Evolutionary conservation across 768 basidiomycete genomes (phyloP).

Genomic region (Roridomyces roridus): DNA sequence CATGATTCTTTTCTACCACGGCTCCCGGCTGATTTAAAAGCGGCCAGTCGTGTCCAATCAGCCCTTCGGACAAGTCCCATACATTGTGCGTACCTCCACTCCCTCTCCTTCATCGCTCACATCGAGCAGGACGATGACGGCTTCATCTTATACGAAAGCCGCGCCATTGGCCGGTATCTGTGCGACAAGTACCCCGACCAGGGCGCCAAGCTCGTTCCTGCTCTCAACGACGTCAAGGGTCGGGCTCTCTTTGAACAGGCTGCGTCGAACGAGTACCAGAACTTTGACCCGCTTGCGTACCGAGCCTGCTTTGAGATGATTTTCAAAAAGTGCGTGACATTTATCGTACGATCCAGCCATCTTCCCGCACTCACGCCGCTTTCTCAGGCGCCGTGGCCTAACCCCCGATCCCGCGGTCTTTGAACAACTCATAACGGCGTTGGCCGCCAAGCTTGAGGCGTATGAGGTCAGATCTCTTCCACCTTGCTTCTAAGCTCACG

Average conservation of each 20-base stretch:
- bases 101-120: constrained; percentile 25
- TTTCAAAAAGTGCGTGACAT: constrained; percentile 16
- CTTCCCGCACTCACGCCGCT: neutral
- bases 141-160: constrained; percentile 52
- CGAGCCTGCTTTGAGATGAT: constrained; percentile 2
- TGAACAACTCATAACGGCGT: constrained; percentile 32
- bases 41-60: constrained; percentile 39
- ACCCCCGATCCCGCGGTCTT: constrained; percentile 33
- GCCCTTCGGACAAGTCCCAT: constrained; percentile 53
- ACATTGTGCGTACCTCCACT: constrained; percentile 33
- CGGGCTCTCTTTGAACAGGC: constrained; percentile 35
- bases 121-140: constrained; percentile 46
- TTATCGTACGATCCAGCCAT: too few species aligned
- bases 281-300: constrained; percentile 5
- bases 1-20: too few species aligned
- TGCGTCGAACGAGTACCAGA: constrained; percentile 12
- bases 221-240: constrained; percentile 3
- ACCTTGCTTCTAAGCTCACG: too few species aligned
- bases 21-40: too few species aligned
- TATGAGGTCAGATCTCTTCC: constrained; percentile 42
- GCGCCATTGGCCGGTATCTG: constrained; percentile 54
- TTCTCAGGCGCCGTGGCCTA: constrained; percentile 11
- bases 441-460: constrained; percentile 49
- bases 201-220: constrained; percentile 48
- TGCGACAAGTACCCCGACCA: constrained; percentile 46